Percentiles rank a stretch among this genome's conserved stretches.
phyloP scores from a whole-genome alignment of 805 yeast genomes.

The Wickerhamiella kurtzmanii region DNA sequence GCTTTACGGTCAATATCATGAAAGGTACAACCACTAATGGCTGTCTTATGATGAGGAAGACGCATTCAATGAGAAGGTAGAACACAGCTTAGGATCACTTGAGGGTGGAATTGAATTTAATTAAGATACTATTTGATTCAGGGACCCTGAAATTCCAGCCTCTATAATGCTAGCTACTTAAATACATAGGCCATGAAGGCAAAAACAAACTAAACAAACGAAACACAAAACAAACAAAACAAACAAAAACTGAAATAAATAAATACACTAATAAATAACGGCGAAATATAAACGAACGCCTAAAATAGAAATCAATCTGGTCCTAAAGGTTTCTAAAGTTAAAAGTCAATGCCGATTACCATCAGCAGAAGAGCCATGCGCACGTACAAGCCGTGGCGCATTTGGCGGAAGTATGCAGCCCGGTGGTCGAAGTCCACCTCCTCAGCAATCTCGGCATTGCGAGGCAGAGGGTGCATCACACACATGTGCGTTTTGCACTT shows the following conservation, averaged over 20 bases:
- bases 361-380: conserved; percentile 97
- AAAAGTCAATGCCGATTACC: conserved; percentile 92
- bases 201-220: neutral
- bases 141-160: too few species aligned
- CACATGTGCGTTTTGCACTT: conserved; percentile 98
- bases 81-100: too few species aligned
- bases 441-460: conserved; percentile 90
- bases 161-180: too few species aligned
- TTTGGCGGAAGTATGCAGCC: conserved; percentile 98
- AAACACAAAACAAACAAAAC: conserved; percentile 5
- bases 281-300: conserved; percentile 3
- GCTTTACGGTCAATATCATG: too few species aligned
- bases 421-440: conserved; percentile 99
- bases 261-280: conserved; percentile 9
- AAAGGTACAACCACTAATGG: too few species aligned
- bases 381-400: conserved; percentile 95
- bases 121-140: too few species aligned
- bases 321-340: conserved; percentile 13
- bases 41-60: too few species aligned
- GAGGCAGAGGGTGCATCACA: conserved; percentile 97
- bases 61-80: neutral
- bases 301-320: conserved; percentile 7
- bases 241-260: conserved; percentile 7
- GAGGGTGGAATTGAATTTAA: too few species aligned
- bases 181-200: conserved; percentile 2